Conservation (phyloP, 805 yeast genomes). For the Candida anglica region DNA sequence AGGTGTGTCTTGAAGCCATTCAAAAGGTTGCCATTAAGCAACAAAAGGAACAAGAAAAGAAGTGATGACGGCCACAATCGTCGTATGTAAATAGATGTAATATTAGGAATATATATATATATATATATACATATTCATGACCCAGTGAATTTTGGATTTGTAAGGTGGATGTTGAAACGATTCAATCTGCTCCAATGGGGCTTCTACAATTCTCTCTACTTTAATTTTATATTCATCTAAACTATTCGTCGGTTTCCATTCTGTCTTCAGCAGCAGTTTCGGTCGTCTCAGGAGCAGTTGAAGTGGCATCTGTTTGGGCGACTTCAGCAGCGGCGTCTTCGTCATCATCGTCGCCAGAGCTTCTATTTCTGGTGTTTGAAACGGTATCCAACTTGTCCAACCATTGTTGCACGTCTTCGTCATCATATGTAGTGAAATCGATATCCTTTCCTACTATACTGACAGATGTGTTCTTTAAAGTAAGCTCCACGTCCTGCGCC, state of each 20-base stretch:
- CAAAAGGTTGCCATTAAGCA: slow-evolving; percentile 37
- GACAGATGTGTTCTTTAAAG: slow-evolving; percentile 77
- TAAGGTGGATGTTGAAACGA: no score
- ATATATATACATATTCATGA: not conserved
- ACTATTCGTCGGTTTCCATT: slow-evolving; percentile 38
- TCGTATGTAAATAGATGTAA: no score
- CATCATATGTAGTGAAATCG: slow-evolving; percentile 76
- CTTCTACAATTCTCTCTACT: no score
- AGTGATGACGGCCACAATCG: not conserved
- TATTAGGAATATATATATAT: no score
- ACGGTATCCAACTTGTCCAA: slow-evolving; percentile 68
- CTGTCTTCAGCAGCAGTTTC: slow-evolving; percentile 19
- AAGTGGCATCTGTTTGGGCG: slow-evolving; percentile 9
- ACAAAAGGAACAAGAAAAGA: slow-evolving; percentile 10
- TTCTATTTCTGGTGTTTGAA: slow-evolving; percentile 52
- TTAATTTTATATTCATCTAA: slow-evolving; percentile 4
- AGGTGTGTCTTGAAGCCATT: slow-evolving; percentile 34
- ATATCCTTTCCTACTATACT: slow-evolving; percentile 86
- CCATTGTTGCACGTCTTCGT: slow-evolving; percentile 83
- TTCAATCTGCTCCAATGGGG: no score
- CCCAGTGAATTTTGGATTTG: no score
- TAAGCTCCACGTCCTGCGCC: slow-evolving; percentile 90
- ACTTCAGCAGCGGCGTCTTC: slow-evolving; percentile 11
- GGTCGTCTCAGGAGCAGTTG: slow-evolving; percentile 7
- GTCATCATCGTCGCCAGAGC: slow-evolving; percentile 28